These are phyloP conservation scores for Debaryomyces singareniensis DNA, from an alignment of 1,139 yeast genomes.

Conservation along the genomic window DNA sequence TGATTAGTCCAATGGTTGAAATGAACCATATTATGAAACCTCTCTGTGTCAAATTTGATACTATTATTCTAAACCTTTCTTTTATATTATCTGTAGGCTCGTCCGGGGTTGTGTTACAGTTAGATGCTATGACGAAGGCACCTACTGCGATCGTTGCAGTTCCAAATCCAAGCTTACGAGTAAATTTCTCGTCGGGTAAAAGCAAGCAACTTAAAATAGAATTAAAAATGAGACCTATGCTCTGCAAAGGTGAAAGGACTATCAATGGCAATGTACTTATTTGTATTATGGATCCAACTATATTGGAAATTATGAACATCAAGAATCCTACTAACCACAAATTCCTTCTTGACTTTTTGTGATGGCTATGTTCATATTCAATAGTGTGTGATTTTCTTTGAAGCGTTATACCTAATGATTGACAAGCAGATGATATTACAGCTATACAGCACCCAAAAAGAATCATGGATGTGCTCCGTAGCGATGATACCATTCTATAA, in stretches of 20 bases:
- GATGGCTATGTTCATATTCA: slow-evolving; percentile 18
- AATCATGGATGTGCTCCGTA: slow-evolving; percentile 13
- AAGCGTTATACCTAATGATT: slow-evolving; percentile 75
- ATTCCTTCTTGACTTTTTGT: slow-evolving; percentile 43
- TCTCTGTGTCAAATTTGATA: slow-evolving; percentile 18
- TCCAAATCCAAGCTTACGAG: slow-evolving; percentile 52
- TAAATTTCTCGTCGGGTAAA: slow-evolving; percentile 63
- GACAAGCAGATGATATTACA: slow-evolving; percentile 71
- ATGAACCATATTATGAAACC: slow-evolving; percentile 35
- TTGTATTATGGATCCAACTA: slow-evolving; percentile 79
- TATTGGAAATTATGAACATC: slow-evolving; percentile 65
- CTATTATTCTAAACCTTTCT: slow-evolving; percentile 20
- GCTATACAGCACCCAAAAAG: slow-evolving; percentile 68
- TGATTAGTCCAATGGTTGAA: slow-evolving; percentile 26
- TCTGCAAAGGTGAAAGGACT: slow-evolving; percentile 76
- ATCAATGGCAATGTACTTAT: slow-evolving; percentile 79
- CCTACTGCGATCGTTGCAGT: slow-evolving; percentile 67
- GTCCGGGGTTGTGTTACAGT: slow-evolving; percentile 39
- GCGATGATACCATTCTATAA: not conserved
- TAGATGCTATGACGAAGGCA: slow-evolving; percentile 74
- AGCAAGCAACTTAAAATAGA: slow-evolving; percentile 63
- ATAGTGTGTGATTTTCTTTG: slow-evolving; percentile 58
- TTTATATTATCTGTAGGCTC: slow-evolving; percentile 17
- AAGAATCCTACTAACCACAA: slow-evolving; percentile 75
- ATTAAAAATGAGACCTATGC: slow-evolving; percentile 82